phyloP scores from a whole-genome alignment of 2,329 filamentous ascomycete genomes.

The Aspergillus tubingensis region DNA sequence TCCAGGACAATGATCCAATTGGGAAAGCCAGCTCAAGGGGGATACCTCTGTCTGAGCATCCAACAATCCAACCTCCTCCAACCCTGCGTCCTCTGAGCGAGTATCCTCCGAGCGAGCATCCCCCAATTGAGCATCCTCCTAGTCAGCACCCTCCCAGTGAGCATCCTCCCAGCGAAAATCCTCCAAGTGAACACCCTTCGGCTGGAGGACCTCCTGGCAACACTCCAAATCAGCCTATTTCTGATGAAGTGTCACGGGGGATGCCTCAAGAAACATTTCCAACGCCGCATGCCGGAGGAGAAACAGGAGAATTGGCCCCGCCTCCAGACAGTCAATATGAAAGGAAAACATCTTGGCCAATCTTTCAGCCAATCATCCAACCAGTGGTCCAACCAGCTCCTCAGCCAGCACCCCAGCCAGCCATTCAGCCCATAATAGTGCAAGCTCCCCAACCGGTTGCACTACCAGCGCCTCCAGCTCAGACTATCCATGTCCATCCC shows the following conservation, averaged over 20 bases:
- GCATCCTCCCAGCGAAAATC: neutral
- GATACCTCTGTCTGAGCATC: neutral
- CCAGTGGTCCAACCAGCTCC: slow-evolving; percentile 3
- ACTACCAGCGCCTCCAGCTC: slow-evolving; percentile 14
- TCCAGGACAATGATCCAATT: neutral
- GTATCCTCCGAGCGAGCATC: neutral
- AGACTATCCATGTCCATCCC: slow-evolving; percentile 18
- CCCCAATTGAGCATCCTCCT: neutral
- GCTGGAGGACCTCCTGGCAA: neutral
- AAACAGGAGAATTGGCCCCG: neutral
- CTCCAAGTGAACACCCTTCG: neutral
- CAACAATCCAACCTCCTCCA: neutral
- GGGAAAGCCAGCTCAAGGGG: neutral
- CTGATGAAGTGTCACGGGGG: neutral
- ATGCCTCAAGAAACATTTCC: neutral
- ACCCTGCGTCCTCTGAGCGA: neutral
- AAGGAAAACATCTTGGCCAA: slow-evolving; percentile 13
- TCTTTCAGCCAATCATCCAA: slow-evolving; percentile 12
- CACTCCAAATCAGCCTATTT: neutral
- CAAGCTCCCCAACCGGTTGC: slow-evolving; percentile 7
- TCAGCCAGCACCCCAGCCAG: slow-evolving; percentile 11
- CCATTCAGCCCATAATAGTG: neutral
- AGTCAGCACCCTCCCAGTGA: neutral
- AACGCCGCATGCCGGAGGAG: neutral
- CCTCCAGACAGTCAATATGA: slow-evolving; percentile 2